Evolutionary conservation across 2,329 filamentous ascomycete species (phyloP).

Genomic region (Coleophoma cylindrospora): DNA sequence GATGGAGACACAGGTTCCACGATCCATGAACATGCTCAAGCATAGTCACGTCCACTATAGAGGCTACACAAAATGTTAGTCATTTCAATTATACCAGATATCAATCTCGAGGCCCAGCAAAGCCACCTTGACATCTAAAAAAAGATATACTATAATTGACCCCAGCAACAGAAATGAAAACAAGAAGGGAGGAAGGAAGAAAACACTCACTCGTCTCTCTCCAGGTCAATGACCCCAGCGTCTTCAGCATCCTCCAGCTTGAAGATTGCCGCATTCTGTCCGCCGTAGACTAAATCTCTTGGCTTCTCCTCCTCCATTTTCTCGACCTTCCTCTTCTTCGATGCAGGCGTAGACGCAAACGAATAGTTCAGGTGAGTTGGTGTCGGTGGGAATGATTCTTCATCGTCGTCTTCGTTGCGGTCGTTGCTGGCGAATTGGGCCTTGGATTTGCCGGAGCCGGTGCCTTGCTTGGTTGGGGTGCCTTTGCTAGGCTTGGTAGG

Average conservation of each 20-base stretch:
- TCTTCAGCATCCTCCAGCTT: slow-evolving; percentile 8
- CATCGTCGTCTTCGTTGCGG: slow-evolving; percentile 3
- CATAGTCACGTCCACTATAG: too few relatives aligned
- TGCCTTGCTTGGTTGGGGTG: not conserved
- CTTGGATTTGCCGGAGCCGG: slow-evolving; percentile 1
- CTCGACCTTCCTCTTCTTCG: slow-evolving; percentile 11
- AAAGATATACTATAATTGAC: too few relatives aligned
- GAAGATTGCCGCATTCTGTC: slow-evolving; percentile 5
- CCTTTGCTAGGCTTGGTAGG: not conserved
- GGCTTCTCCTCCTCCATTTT: slow-evolving; percentile 9
- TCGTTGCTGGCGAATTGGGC: not conserved
- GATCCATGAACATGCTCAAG: too few relatives aligned
- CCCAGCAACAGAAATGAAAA: too few relatives aligned
- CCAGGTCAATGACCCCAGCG: not conserved
- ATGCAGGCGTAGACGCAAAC: not conserved
- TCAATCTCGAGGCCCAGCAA: too few relatives aligned
- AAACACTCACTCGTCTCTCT: not conserved
- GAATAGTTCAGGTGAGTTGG: too few relatives aligned
- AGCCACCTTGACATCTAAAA: too few relatives aligned
- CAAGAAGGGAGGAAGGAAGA: not conserved
- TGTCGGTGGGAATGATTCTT: not conserved
- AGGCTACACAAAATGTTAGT: too few relatives aligned
- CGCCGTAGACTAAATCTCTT: not conserved
- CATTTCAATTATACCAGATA: too few relatives aligned
- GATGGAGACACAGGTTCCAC: too few relatives aligned